phyloP scores from a whole-genome alignment of 23 red algal genomes.

The Gracilaria gracilis region DNA sequence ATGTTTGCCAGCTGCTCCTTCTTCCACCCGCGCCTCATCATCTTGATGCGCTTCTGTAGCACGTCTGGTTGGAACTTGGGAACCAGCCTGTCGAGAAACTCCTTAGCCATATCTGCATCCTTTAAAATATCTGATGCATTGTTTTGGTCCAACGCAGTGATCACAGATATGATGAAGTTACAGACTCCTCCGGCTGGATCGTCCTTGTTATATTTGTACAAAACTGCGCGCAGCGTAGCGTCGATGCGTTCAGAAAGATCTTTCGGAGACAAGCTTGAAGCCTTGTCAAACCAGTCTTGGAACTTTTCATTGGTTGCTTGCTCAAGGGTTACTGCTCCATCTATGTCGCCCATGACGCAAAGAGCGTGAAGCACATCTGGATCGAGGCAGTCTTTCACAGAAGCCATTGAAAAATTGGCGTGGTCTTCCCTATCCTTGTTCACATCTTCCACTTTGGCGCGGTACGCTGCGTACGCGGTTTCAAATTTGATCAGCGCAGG shows the following conservation, averaged over 20 bases:
- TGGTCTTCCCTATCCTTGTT: background rate
- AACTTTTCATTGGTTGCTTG: constrained; percentile 19
- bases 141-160: constrained; percentile 37
- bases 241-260: constrained; percentile 48
- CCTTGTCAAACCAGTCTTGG: constrained; percentile 28
- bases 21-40: background rate
- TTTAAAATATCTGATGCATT: constrained; percentile 44
- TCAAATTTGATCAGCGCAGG: constrained; percentile 24
- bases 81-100: background rate
- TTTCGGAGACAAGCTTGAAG: background rate
- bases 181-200: background rate
- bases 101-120: background rate
- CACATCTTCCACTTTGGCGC: background rate
- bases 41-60: background rate
- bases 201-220: background rate
- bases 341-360: constrained; percentile 32
- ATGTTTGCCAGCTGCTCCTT: background rate
- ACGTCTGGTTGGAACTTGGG: background rate
- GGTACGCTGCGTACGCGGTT: constrained; percentile 1
- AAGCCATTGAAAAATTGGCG: background rate
- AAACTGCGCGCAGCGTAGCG: background rate
- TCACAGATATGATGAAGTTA: constrained; percentile 32
- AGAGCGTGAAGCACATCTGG: background rate
- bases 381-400: constrained; percentile 30
- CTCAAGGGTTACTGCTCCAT: background rate